phyloP scores from a whole-genome alignment of 1,284 basidiomycete genomes.

The Rhodotorula sp. region DNA sequence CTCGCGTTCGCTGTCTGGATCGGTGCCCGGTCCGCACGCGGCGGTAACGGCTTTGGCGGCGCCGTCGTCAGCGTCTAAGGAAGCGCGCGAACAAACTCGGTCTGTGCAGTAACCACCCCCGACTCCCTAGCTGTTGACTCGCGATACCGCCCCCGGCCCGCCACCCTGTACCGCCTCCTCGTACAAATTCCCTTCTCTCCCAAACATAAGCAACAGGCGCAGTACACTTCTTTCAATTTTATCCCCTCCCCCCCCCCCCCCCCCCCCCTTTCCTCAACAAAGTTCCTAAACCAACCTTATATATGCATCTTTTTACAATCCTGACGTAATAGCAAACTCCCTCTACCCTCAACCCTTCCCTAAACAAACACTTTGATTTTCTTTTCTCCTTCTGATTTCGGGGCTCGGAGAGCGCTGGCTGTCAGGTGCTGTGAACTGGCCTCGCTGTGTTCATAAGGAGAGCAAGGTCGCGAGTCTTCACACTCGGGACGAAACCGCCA shows the following conservation, averaged over 20 bases:
- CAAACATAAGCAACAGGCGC: neutral
- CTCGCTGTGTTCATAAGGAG: no score
- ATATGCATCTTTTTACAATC: neutral
- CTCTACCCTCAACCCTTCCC: neutral
- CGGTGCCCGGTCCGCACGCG: slow-evolving; percentile 36
- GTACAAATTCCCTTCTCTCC: neutral
- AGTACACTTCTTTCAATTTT: neutral
- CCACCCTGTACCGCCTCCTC: neutral
- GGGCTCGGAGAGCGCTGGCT: no score
- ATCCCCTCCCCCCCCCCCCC: neutral
- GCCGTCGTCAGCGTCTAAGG: slow-evolving; percentile 31
- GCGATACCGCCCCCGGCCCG: neutral
- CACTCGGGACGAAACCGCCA: no score
- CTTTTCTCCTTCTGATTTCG: no score
- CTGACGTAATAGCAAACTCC: neutral
- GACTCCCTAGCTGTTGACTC: neutral
- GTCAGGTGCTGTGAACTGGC: no score
- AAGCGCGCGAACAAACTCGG: neutral
- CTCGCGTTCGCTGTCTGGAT: slow-evolving; percentile 32
- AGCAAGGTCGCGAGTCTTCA: no score
- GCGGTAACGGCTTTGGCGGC: slow-evolving; percentile 43
- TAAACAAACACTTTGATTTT: no score
- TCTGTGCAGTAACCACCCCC: neutral
- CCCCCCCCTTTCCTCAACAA: neutral
- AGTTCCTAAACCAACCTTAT: neutral